phyloP scores from a whole-genome alignment of 2,329 filamentous ascomycete species.

The Diaporthe citri region DNA sequence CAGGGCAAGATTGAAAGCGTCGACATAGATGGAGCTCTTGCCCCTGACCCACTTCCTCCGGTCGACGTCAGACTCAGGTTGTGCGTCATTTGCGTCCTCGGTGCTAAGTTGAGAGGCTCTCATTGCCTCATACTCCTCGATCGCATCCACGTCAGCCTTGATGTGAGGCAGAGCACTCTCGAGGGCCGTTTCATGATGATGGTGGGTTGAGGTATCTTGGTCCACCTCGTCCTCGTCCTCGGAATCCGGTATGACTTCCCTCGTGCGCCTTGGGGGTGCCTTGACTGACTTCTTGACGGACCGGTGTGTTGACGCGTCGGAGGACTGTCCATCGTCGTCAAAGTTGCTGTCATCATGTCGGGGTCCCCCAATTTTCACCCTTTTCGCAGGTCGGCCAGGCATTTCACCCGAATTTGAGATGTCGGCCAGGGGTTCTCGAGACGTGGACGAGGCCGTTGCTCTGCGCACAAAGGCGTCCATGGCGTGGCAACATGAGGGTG shows the following conservation, averaged over 20 bases:
- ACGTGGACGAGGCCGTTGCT: slow-evolving; percentile 37
- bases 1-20: slow-evolving; percentile 94
- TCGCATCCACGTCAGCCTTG: slow-evolving; percentile 76
- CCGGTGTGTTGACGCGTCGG: slow-evolving; percentile 36
- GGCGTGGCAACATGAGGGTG: background rate
- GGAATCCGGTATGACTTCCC: slow-evolving; percentile 40
- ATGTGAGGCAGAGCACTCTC: slow-evolving; percentile 79
- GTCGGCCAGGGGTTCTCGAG: slow-evolving; percentile 39
- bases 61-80: slow-evolving; percentile 57
- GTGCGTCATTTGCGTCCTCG: slow-evolving; percentile 59
- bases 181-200: slow-evolving; percentile 68
- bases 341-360: slow-evolving; percentile 46
- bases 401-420: slow-evolving; percentile 40
- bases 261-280: background rate
- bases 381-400: slow-evolving; percentile 52
- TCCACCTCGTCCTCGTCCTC: slow-evolving; percentile 44
- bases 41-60: slow-evolving; percentile 76
- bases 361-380: slow-evolving; percentile 48
- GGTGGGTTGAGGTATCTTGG: slow-evolving; percentile 23
- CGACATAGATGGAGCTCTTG: slow-evolving; percentile 92
- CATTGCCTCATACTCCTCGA: slow-evolving; percentile 82
- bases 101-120: slow-evolving; percentile 64
- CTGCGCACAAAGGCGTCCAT: slow-evolving; percentile 49
- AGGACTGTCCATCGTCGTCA: slow-evolving; percentile 48
- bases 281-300: slow-evolving; percentile 1